phyloP scores from a whole-genome alignment of 1,284 basidiomycete species.

The Ustilago trichophora region DNA sequence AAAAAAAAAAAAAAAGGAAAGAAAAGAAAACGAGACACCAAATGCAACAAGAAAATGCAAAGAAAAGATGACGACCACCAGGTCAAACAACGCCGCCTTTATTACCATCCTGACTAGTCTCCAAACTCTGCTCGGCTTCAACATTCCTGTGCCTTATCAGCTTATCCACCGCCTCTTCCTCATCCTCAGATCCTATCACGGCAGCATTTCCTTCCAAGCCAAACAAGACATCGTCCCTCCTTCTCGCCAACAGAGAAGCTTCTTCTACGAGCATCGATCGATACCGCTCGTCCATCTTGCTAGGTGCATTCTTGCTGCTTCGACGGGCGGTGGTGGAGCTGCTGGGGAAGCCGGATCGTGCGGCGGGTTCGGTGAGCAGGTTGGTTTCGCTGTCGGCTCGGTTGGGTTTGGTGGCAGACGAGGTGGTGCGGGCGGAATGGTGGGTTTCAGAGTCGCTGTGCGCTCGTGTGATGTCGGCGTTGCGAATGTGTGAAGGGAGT shows the following conservation, averaged over 20 bases:
- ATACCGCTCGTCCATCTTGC: slow-evolving; percentile 51
- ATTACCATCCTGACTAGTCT: no score
- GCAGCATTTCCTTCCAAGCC: slow-evolving; percentile 25
- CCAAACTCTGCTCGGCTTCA: no score
- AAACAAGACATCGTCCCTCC: slow-evolving; percentile 62
- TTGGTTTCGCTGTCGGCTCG: slow-evolving; percentile 30
- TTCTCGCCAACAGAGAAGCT: slow-evolving; percentile 57
- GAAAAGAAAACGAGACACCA: no score
- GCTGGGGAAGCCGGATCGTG: slow-evolving; percentile 6
- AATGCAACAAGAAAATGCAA: no score
- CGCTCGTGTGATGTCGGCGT: slow-evolving; percentile 1
- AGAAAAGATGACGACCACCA: no score
- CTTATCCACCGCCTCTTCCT: slow-evolving; percentile 15
- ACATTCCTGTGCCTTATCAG: no score
- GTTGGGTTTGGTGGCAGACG: neutral
- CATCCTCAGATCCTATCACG: slow-evolving; percentile 14
- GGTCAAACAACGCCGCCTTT: no score
- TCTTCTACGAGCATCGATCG: slow-evolving; percentile 63
- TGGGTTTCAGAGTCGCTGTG: slow-evolving; percentile 28
- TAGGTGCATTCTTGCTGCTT: slow-evolving; percentile 13
- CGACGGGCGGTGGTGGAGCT: slow-evolving; percentile 5
- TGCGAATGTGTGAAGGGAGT: slow-evolving; percentile 1
- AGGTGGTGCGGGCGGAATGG: neutral
- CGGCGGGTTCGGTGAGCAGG: slow-evolving; percentile 6
- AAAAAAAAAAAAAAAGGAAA: no score